These are phyloP conservation scores for Penstemon davidsonii DNA, from an alignment of 257 asterid genomes.

Conservation along the genomic window DNA sequence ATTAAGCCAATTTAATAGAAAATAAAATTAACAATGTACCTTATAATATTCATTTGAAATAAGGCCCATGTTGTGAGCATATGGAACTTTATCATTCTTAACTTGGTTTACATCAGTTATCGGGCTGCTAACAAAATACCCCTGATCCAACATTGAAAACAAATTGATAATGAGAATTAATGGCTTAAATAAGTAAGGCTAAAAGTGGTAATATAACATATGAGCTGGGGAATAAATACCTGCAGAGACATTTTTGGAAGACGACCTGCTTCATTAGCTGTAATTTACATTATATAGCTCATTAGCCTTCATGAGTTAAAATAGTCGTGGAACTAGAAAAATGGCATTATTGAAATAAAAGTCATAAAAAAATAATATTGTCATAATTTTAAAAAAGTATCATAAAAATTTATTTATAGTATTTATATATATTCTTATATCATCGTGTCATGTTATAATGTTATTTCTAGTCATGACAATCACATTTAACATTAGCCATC, in stretches of 20 bases:
- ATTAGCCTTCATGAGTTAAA: background rate
- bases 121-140: slow-evolving; percentile 42
- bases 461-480: too few relatives aligned
- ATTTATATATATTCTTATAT: too few relatives aligned
- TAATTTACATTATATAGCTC: background rate
- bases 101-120: slow-evolving; percentile 22
- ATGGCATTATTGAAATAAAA: too few relatives aligned
- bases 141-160: slow-evolving; percentile 27
- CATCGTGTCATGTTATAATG: too few relatives aligned
- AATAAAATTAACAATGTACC: slow-evolving; percentile 24
- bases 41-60: slow-evolving; percentile 37
- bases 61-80: slow-evolving; percentile 39
- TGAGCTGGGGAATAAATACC: slow-evolving; percentile 20
- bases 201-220: background rate
- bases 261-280: slow-evolving; percentile 43
- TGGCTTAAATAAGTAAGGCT: background rate
- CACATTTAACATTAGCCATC: too few relatives aligned
- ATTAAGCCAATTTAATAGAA: background rate
- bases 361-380: too few relatives aligned
- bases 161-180: background rate
- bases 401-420: too few relatives aligned
- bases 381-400: too few relatives aligned
- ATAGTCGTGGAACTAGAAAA: too few relatives aligned
- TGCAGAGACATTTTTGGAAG: slow-evolving; percentile 32
- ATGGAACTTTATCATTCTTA: slow-evolving; percentile 29